Conservation (phyloP, 495 filamentous ascomycete species). For the Jackrogersella multiformis region DNA sequence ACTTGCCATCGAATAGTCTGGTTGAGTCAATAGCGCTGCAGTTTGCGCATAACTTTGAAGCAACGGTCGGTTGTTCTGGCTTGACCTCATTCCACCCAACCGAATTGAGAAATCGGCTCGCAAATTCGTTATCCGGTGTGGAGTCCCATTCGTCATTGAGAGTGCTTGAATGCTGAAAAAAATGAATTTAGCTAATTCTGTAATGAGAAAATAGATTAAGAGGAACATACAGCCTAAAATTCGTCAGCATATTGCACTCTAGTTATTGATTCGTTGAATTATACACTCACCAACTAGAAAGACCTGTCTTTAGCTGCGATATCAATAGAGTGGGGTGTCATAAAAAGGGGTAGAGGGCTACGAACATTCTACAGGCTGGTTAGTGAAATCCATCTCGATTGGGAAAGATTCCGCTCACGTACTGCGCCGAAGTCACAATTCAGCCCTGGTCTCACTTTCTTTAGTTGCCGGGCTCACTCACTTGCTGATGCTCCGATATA, state of each 20-base stretch:
- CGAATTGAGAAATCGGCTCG: neutral
- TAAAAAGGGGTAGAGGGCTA: neutral
- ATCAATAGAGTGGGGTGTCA: neutral
- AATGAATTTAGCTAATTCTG: neutral
- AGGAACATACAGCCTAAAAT: neutral
- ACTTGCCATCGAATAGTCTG: neutral
- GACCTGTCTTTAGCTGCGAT: neutral
- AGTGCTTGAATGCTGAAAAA: neutral
- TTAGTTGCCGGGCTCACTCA: neutral
- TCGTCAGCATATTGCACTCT: neutral
- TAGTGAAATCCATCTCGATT: neutral
- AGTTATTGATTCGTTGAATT: neutral
- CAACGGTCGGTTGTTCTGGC: neutral
- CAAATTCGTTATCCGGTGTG: slow-evolving; percentile 1
- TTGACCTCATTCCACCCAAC: neutral
- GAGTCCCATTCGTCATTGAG: slow-evolving; percentile 10
- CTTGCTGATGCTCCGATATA: neutral
- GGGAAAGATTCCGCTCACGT: neutral
- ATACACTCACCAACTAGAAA: neutral
- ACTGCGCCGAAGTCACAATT: neutral
- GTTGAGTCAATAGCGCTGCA: neutral
- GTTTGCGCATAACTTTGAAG: neutral
- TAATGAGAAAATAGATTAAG: neutral
- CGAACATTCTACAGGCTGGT: neutral
- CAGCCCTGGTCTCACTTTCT: neutral